Percentiles rank a stretch among this genome's conserved stretches.
These are phyloP conservation scores for Eremothecium cymbalariae DNA, from an alignment of 1,139 yeast species.

Conservation along the genomic window DNA sequence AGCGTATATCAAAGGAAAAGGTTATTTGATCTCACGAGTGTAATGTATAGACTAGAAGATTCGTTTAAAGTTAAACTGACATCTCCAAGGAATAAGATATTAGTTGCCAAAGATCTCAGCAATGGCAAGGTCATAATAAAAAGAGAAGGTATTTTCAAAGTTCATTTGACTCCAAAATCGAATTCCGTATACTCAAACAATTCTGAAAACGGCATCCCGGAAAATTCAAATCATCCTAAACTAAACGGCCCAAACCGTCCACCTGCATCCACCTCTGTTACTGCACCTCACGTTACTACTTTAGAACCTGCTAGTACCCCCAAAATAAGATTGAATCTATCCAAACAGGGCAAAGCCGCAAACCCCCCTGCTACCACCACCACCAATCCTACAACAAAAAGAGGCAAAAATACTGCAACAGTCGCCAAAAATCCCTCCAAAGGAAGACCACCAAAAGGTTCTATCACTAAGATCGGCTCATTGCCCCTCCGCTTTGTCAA, in stretches of 20 bases:
- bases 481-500: constrained; percentile 29
- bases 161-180: constrained; percentile 27
- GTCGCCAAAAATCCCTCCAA: constrained; percentile 7
- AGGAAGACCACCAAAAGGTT: constrained; percentile 13
- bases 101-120: constrained; percentile 46
- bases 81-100: constrained; percentile 59
- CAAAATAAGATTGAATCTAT: constrained; percentile 9
- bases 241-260: constrained; percentile 6
- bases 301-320: constrained; percentile 8
- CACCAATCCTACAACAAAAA: constrained; percentile 9
- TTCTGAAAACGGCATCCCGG: constrained; percentile 3
- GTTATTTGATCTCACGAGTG: constrained; percentile 56
- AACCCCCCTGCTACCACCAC: constrained; percentile 7
- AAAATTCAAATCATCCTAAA: constrained; percentile 7
- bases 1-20: constrained; percentile 54
- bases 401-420: constrained; percentile 10
- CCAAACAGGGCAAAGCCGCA: constrained; percentile 5
- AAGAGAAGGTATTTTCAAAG: constrained; percentile 33
- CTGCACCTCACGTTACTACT: constrained; percentile 7
- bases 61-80: constrained; percentile 52
- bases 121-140: constrained; percentile 27
- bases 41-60: constrained; percentile 59
- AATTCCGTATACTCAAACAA: constrained; percentile 7
- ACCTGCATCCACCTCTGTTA: not conserved
- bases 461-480: constrained; percentile 24